Evolutionary conservation across 129 eudicot species (phyloP).

Genomic region (Dittrichia graveolens): DNA sequence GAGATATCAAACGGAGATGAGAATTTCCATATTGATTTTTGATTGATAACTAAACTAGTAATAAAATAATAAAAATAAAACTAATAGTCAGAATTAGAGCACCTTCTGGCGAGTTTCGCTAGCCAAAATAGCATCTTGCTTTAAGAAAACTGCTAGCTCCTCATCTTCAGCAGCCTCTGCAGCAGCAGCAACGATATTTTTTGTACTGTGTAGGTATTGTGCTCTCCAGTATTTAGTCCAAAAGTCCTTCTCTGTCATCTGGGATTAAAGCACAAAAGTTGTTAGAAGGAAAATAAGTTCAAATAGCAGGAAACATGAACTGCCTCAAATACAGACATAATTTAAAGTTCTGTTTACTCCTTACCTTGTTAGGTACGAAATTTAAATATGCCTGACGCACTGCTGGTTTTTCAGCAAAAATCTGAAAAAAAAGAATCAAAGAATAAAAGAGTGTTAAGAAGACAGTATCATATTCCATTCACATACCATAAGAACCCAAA

Average conservation of each 20-base stretch:
- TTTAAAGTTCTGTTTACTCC: slow-evolving; percentile 12
- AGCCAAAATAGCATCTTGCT: slow-evolving; percentile 86
- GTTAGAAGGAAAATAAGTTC: neutral
- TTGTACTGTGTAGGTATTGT: slow-evolving; percentile 97
- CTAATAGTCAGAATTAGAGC: slow-evolving; percentile 15
- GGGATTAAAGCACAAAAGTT: slow-evolving; percentile 7
- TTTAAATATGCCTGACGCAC: slow-evolving; percentile 87
- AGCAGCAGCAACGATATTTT: slow-evolving; percentile 93
- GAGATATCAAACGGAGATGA: slow-evolving; percentile 13
- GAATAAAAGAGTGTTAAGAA: neutral
- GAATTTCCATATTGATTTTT: neutral
- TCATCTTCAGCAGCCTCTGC: slow-evolving; percentile 99
- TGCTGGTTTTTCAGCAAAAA: slow-evolving; percentile 99
- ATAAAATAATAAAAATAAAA: neutral
- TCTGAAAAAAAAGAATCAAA: slow-evolving; percentile 42
- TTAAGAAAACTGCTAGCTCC: slow-evolving; percentile 91
- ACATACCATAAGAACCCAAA: neutral
- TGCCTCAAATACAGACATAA: slow-evolving; percentile 1
- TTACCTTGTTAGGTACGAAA: slow-evolving; percentile 86
- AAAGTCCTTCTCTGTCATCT: slow-evolving; percentile 92
- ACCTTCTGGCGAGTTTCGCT: slow-evolving; percentile 90
- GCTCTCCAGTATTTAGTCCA: slow-evolving; percentile 99
- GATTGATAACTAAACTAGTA: neutral
- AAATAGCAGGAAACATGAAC: neutral
- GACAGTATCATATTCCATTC: neutral